phyloP scores from a whole-genome alignment of 78 protist species.

The Planoprotostelium fungivorum region DNA sequence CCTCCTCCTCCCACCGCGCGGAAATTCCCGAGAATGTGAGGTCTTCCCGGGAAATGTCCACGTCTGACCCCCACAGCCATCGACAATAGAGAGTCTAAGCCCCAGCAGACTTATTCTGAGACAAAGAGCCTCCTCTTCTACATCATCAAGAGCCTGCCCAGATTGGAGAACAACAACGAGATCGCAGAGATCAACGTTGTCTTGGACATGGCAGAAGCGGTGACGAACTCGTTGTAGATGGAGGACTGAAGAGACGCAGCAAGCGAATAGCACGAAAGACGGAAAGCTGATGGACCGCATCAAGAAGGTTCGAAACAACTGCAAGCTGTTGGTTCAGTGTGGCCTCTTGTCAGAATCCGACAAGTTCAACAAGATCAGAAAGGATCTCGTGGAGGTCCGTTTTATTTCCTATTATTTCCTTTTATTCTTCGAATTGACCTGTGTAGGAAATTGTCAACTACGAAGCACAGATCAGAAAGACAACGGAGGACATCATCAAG shows the following conservation, averaged over 20 bases:
- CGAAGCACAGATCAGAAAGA: constrained; percentile 17
- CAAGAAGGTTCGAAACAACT: constrained; percentile 26
- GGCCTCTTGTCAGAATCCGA: constrained; percentile 30
- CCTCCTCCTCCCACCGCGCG: constrained; percentile 7
- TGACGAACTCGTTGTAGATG: not conserved
- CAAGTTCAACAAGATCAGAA: constrained; percentile 23
- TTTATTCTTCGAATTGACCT: not conserved
- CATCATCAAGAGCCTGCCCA: constrained; percentile 7
- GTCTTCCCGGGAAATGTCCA: too few relatives aligned
- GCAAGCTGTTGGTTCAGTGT: constrained; percentile 15
- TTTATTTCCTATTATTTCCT: not conserved
- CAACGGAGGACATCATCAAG: constrained; percentile 20
- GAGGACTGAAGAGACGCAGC: not conserved
- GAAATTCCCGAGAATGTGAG: too few relatives aligned
- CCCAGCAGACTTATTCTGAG: constrained; percentile 49
- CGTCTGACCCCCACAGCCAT: not conserved
- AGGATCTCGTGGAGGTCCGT: constrained; percentile 33
- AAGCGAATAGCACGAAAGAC: constrained; percentile 18
- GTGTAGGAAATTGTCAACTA: constrained; percentile 27
- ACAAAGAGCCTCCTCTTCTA: constrained; percentile 34
- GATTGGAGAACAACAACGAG: not conserved
- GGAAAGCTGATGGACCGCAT: constrained; percentile 42
- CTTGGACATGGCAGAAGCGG: not conserved
- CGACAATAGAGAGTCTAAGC: not conserved
- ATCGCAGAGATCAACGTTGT: not conserved